These are phyloP conservation scores for Aspergillus saccharolyticus DNA, from an alignment of 495 filamentous ascomycete genomes.

Conservation along the genomic window DNA sequence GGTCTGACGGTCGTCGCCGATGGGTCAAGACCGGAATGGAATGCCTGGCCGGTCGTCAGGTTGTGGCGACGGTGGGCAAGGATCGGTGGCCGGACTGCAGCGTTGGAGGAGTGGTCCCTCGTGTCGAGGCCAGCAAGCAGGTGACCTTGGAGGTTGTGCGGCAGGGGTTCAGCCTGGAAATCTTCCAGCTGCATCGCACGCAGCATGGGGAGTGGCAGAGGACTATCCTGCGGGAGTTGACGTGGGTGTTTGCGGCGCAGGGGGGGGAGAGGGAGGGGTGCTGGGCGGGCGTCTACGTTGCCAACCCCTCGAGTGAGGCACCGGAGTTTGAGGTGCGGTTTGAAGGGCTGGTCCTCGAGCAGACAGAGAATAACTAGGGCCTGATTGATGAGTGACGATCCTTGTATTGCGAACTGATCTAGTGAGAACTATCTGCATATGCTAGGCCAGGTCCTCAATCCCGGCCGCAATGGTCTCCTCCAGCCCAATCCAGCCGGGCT, in stretches of 20 bases:
- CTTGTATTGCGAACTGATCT: no score
- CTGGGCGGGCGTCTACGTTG: neutral
- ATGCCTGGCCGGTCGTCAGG: neutral
- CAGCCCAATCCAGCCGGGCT: slow-evolving; percentile 1
- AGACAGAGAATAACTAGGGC: no score
- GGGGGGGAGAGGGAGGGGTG: neutral
- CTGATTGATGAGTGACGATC: neutral
- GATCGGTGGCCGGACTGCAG: neutral
- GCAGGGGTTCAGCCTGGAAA: no score
- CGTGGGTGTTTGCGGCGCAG: neutral
- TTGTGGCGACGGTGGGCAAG: neutral
- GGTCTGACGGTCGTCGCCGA: neutral
- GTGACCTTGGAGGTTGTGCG: neutral
- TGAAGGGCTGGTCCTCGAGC: neutral
- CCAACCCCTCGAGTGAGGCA: neutral
- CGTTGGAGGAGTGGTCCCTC: no score
- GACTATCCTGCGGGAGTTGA: neutral
- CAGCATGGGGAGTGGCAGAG: neutral
- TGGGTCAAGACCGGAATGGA: neutral
- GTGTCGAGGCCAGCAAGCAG: no score
- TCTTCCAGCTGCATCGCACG: neutral
- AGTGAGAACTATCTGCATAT: neutral
- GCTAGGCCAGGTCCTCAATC: neutral
- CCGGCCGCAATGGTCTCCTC: slow-evolving; percentile 11
- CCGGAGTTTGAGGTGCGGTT: neutral